Evolutionary conservation across 1,284 basidiomycete species (phyloP).

Genomic region (Ustilago nuda): DNA sequence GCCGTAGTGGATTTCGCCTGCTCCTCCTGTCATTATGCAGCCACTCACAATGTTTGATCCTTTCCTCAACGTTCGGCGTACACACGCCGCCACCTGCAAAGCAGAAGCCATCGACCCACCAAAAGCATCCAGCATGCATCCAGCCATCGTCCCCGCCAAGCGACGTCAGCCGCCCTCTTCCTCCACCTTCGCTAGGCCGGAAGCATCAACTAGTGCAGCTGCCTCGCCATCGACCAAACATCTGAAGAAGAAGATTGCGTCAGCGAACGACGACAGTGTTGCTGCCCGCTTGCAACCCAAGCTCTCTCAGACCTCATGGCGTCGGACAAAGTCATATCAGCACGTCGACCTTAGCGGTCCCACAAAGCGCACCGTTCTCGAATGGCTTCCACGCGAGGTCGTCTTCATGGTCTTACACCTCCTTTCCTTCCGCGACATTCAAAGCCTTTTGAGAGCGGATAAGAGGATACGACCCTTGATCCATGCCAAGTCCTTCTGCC

Average conservation of each 20-base stretch:
- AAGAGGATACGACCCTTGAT: slow-evolving; percentile 52
- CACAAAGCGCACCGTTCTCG: slow-evolving; percentile 54
- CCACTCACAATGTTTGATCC: slow-evolving; percentile 28
- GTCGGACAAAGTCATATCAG: slow-evolving; percentile 44
- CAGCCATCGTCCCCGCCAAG: slow-evolving; percentile 23
- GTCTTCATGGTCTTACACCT: slow-evolving; percentile 54
- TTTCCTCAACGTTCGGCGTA: slow-evolving; percentile 16
- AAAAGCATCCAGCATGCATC: slow-evolving; percentile 5
- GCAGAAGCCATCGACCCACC: not conserved
- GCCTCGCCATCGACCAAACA: slow-evolving; percentile 10
- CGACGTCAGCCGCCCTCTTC: slow-evolving; percentile 30
- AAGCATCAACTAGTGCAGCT: slow-evolving; percentile 16
- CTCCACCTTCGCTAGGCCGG: slow-evolving; percentile 16
- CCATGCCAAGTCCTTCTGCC: slow-evolving; percentile 45
- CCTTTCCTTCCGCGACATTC: slow-evolving; percentile 50
- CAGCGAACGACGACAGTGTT: slow-evolving; percentile 39
- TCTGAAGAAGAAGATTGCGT: slow-evolving; percentile 32
- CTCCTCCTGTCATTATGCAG: slow-evolving; percentile 20
- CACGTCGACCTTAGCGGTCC: slow-evolving; percentile 38
- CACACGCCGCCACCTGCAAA: slow-evolving; percentile 1
- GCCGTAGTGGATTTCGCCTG: not conserved
- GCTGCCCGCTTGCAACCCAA: slow-evolving; percentile 44
- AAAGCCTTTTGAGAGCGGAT: slow-evolving; percentile 50
- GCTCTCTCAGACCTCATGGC: slow-evolving; percentile 39
- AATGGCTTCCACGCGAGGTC: slow-evolving; percentile 58